Base-by-base conservation (phyloP, 345 rosid genomes). In the Odontarrhena argentea region DNA sequence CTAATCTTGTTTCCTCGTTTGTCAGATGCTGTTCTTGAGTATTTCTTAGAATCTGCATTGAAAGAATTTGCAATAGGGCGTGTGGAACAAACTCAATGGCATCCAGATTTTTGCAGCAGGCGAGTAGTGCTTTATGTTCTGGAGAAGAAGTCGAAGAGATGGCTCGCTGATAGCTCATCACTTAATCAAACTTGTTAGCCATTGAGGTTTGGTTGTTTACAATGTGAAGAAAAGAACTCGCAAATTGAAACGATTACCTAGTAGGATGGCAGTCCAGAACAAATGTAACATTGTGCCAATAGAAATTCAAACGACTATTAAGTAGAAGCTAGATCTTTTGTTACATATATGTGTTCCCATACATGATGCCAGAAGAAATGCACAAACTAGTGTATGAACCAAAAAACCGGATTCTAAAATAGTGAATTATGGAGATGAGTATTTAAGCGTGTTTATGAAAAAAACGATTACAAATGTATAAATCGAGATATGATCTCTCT, bases 11-110 rank as follows among this genome's bases (percentile, higher is more conserved):
- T 30, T 54, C 11, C 28, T 69, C 12, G 45, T 56, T 60, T 41
- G 25, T 37, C 80, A 93, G 98, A 93, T 80, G 66, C 90, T 40
- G 75, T 90, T 69, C 92, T 90, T 11, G 97, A 93, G 67, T 87
- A 75, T 78, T 93, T 93, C 76, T 72, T 93, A 38, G 89, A 84
- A 47, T 80, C 84, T 37, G 97, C 94, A 5, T 64, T 86, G 83
- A 78, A 80, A 75, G 43, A 84, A 51, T 93, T 90, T 24, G 66
- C 80, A 42, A 70, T 86, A 28, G 96, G 97, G 50, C 88, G 96
- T 3, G 74, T 93, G 56, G 88, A 86, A 60, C 94, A 89, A 73
- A 55, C 80, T 3, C 83, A 85, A 35, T 93, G 90, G 88, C 98
- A 90, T 86, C 97, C 89, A 8, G 94, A 93, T 60, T 90, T 85